Conservation (phyloP, 2,329 filamentous ascomycete genomes). For the Berkeleyomyces rouxiae region DNA sequence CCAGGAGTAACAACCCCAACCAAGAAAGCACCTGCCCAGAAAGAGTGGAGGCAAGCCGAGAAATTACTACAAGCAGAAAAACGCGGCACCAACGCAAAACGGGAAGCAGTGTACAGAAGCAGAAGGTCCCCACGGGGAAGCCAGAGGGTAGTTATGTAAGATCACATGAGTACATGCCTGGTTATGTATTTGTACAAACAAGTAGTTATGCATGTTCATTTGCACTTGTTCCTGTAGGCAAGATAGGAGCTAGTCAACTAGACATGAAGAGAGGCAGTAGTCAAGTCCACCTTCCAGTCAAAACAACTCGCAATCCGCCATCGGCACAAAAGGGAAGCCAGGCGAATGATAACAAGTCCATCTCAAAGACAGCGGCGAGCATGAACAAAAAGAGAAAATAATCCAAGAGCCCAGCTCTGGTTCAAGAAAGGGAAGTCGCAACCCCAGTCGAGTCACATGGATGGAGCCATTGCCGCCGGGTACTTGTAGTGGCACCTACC, state of each 20-base stretch:
- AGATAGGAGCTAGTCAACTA: too few species aligned
- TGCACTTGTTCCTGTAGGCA: too few species aligned
- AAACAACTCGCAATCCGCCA: too few species aligned
- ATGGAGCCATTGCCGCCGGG: background rate
- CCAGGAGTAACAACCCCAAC: background rate
- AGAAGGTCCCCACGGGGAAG: background rate
- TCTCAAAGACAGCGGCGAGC: background rate
- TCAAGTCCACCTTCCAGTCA: too few species aligned
- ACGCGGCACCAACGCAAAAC: background rate
- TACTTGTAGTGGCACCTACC: background rate
- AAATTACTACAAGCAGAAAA: background rate
- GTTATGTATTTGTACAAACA: background rate
- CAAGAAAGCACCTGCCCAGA: background rate
- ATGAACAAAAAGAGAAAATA: background rate
- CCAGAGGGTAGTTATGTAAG: background rate
- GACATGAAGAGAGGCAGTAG: too few species aligned
- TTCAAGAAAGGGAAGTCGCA: background rate
- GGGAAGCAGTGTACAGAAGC: background rate
- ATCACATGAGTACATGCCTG: background rate
- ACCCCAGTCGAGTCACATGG: background rate
- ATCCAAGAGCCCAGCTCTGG: background rate
- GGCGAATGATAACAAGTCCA: background rate
- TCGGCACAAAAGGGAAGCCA: too few species aligned
- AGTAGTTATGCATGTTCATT: too few species aligned
- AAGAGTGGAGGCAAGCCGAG: background rate